Evolutionary conservation across 441 rosid species (phyloP).

Genomic region (Hura crepitans): DNA sequence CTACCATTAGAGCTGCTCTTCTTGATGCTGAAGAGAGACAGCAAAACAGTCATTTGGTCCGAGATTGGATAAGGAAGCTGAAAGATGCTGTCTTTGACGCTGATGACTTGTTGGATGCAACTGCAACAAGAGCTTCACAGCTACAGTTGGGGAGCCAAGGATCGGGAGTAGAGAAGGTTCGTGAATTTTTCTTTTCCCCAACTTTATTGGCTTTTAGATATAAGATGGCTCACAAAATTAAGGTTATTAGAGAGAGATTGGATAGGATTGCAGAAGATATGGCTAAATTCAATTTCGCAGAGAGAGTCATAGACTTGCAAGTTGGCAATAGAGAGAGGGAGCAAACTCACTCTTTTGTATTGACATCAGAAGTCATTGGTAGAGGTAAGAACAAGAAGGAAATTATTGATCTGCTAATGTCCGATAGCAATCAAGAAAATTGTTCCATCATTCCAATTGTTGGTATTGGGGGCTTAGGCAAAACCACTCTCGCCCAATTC

Average conservation of each 20-base stretch:
- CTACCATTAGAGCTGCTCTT: constrained; percentile 27
- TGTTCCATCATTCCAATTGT: constrained; percentile 28
- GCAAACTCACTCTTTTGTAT: constrained; percentile 30
- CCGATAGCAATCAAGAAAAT: constrained; percentile 1
- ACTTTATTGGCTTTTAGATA: constrained; percentile 10
- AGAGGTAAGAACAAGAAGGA: constrained; percentile 31
- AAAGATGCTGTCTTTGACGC: constrained; percentile 33
- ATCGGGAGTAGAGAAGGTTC: constrained; percentile 1
- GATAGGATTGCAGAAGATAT: constrained; percentile 18
- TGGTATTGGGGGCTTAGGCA: constrained; percentile 41
- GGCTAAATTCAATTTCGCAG: constrained; percentile 8
- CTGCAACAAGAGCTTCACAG: constrained; percentile 15
- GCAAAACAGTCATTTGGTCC: constrained; percentile 3
- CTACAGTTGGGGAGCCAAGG: background rate
- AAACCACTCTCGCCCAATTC: constrained; percentile 36
- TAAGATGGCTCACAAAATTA: constrained; percentile 18
- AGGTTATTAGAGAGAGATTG: constrained; percentile 15
- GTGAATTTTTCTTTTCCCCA: constrained; percentile 5
- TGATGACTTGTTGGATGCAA: constrained; percentile 32
- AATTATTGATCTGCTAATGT: constrained; percentile 23
- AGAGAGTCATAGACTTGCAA: background rate
- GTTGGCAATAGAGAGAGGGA: constrained; percentile 13
- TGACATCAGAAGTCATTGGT: constrained; percentile 26
- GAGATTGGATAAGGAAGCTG: constrained; percentile 23
- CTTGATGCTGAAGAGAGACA: constrained; percentile 29